Conservation (phyloP, 345 rosid genomes). For the Citrus sp. region DNA sequence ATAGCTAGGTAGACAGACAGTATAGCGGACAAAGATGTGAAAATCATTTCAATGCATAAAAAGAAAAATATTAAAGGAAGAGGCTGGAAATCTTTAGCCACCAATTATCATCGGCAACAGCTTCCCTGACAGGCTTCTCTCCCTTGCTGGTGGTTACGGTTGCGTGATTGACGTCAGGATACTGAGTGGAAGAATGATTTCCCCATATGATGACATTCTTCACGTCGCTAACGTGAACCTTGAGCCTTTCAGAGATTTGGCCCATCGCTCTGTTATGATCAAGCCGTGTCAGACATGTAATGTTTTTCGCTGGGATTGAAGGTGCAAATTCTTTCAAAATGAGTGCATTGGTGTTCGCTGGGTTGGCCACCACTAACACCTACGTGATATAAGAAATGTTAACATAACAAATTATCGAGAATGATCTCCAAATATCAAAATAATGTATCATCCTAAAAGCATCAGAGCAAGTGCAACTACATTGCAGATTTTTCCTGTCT, state of each 20-base stretch:
- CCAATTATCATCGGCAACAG: slow-evolving; percentile 59
- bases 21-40: background rate
- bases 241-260: slow-evolving; percentile 60
- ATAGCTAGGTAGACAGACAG: no score
- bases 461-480: background rate
- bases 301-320: slow-evolving; percentile 71
- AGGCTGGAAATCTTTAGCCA: slow-evolving; percentile 4
- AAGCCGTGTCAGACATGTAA: slow-evolving; percentile 76
- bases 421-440: background rate
- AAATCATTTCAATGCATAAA: no score
- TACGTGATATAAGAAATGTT: slow-evolving; percentile 4
- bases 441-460: background rate
- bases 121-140: slow-evolving; percentile 45
- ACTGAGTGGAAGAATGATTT: slow-evolving; percentile 89
- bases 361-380: slow-evolving; percentile 80
- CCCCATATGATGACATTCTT: slow-evolving; percentile 84
- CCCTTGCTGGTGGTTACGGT: slow-evolving; percentile 35
- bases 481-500: no score
- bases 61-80: no score
- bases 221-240: slow-evolving; percentile 51
- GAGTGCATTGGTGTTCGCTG: slow-evolving; percentile 86
- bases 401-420: background rate
- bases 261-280: slow-evolving; percentile 85
- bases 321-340: slow-evolving; percentile 80
- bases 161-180: slow-evolving; percentile 81